phyloP scores from a whole-genome alignment of 2,329 filamentous ascomycete genomes.

The Aspergillus luchuensis region DNA sequence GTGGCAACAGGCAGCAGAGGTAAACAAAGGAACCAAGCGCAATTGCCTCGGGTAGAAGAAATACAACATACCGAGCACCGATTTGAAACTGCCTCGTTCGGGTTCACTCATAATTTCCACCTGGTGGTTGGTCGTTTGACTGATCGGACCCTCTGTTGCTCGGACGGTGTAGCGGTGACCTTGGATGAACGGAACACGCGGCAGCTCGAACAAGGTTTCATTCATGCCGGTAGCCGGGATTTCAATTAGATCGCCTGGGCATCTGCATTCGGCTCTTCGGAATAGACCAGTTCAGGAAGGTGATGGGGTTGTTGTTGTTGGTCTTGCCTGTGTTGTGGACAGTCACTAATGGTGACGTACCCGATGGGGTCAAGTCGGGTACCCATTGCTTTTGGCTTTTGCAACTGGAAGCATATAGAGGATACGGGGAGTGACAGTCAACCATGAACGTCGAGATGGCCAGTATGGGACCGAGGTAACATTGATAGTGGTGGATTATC shows the following conservation, averaged over 20 bases:
- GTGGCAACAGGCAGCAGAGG: neutral
- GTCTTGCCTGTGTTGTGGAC: too few relatives aligned
- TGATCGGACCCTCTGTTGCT: slow-evolving; percentile 24
- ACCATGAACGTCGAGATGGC: too few relatives aligned
- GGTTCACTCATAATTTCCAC: slow-evolving; percentile 23
- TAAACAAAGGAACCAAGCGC: neutral
- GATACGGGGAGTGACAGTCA: too few relatives aligned
- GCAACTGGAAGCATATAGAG: too few relatives aligned
- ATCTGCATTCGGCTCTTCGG: too few relatives aligned
- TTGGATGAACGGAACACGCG: slow-evolving; percentile 27
- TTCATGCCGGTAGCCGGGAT: slow-evolving; percentile 28
- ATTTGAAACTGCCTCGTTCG: slow-evolving; percentile 28
- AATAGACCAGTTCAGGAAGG: too few relatives aligned
- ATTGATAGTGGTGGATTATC: too few relatives aligned
- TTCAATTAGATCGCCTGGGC: neutral
- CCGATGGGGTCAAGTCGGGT: too few relatives aligned
- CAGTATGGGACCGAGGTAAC: too few relatives aligned
- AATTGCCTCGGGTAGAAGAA: neutral
- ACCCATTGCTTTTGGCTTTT: too few relatives aligned
- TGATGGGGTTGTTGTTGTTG: too few relatives aligned
- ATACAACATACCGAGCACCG: neutral
- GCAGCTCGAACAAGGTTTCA: slow-evolving; percentile 31
- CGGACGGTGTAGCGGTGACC: slow-evolving; percentile 37
- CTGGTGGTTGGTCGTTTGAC: slow-evolving; percentile 28
- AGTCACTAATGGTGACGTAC: too few relatives aligned